A percentile compares a stretch with the other conserved stretches of the same genome.
phyloP scores from a whole-genome alignment of 371 early-diverging fungal genomes.

The Mortierella sp. region DNA sequence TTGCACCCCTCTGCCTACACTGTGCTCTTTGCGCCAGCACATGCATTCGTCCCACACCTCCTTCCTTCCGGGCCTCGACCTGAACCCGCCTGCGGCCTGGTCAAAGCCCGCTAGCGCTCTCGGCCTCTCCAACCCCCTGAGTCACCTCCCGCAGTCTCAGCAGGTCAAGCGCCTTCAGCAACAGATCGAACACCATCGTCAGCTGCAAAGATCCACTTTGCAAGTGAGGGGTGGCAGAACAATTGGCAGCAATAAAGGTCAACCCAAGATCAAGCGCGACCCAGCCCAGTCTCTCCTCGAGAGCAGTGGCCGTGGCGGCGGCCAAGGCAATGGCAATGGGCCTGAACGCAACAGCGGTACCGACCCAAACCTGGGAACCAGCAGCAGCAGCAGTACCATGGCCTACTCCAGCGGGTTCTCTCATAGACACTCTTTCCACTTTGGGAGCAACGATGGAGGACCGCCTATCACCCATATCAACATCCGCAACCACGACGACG shows the following conservation, averaged over 20 bases:
- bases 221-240: no score
- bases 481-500: constrained; percentile 42
- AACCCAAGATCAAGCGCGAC: constrained; percentile 13
- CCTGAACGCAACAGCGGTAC: not conserved
- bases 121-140: constrained; percentile 35
- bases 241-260: constrained; percentile 29
- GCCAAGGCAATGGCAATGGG: no score
- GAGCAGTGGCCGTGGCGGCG: no score
- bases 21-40: not conserved
- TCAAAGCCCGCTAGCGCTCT: constrained; percentile 45
- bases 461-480: constrained; percentile 42
- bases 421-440: no score
- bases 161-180: constrained; percentile 46
- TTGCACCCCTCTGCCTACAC: not conserved
- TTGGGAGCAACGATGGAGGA: constrained; percentile 7
- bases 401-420: constrained; percentile 15
- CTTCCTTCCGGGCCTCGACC: constrained; percentile 37
- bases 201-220: no score
- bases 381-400: constrained; percentile 9
- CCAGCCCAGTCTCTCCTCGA: no score
- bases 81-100: constrained; percentile 49
- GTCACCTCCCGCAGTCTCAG: constrained; percentile 43
- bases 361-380: not conserved
- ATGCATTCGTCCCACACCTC: constrained; percentile 50
- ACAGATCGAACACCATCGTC: constrained; percentile 49